These are phyloP conservation scores for Mallotus repandus DNA, from an alignment of 441 rosid genomes.

Conservation along the genomic window DNA sequence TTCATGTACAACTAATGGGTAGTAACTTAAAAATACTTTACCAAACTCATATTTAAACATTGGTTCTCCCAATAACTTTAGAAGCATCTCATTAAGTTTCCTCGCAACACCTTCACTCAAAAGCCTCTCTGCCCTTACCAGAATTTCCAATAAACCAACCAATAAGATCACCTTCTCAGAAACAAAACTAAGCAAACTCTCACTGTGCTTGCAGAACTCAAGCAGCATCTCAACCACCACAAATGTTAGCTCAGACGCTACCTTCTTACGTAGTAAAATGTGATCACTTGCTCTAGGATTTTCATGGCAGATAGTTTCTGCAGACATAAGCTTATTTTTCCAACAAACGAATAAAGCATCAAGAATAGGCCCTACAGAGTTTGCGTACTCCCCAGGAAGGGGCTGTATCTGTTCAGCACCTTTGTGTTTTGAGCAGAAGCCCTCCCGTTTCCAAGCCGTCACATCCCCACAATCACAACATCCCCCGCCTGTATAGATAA, in stretches of 20 bases:
- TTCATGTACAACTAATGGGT: constrained; percentile 68
- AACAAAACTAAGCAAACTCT: constrained; percentile 94
- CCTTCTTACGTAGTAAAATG: constrained; percentile 35
- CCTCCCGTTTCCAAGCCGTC: constrained; percentile 95
- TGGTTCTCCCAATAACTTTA: constrained; percentile 93
- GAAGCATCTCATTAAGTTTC: constrained; percentile 79
- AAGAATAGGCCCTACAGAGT: constrained; percentile 74
- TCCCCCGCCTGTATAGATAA: constrained; percentile 84
- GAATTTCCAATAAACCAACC: constrained; percentile 66
- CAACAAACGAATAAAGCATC: constrained; percentile 69
- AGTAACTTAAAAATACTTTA: constrained; percentile 76
- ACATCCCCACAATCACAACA: constrained; percentile 99
- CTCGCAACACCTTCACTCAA: constrained; percentile 44
- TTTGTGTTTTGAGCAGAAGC: constrained; percentile 91
- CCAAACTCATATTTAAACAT: constrained; percentile 89
- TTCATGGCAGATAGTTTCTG: constrained; percentile 42
- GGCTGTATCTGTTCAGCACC: constrained; percentile 96
- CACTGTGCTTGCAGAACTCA: constrained; percentile 75
- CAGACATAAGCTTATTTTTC: constrained; percentile 58
- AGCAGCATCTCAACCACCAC: constrained; percentile 80
- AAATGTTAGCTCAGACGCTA: constrained; percentile 66
- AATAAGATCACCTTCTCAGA: constrained; percentile 58
- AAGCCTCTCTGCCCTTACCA: constrained; percentile 82
- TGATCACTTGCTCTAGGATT: constrained; percentile 36
- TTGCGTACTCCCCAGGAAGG: constrained; percentile 65